phyloP scores from a whole-genome alignment of 768 basidiomycete species.

The Mycena rebaudengoi region DNA sequence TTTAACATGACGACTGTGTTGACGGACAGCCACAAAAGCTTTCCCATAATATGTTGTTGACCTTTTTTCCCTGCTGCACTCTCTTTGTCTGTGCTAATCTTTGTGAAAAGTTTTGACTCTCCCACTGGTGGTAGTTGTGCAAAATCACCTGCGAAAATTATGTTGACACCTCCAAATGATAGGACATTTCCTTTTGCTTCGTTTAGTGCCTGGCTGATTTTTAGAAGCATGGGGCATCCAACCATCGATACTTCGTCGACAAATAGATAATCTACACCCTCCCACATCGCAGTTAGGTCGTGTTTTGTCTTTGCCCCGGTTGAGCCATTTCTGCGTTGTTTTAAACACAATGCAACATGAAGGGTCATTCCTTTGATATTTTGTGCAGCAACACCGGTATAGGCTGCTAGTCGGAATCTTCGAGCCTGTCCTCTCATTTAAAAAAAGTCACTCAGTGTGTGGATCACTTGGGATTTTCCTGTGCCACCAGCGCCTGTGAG shows the following conservation, averaged over 20 bases:
- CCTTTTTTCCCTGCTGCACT: slow-evolving; percentile 1
- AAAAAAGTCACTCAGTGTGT: slow-evolving; percentile 45
- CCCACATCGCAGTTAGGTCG: slow-evolving; percentile 37
- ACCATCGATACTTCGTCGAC: slow-evolving; percentile 53
- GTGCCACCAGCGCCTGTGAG: slow-evolving; percentile 51
- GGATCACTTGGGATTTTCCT: slow-evolving; percentile 51
- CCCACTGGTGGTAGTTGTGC: slow-evolving; percentile 49
- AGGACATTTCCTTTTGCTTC: slow-evolving; percentile 38
- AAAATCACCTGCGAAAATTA: slow-evolving; percentile 44
- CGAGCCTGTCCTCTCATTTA: slow-evolving; percentile 19
- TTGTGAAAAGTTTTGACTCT: slow-evolving; percentile 28
- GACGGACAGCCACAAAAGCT: slow-evolving; percentile 28
- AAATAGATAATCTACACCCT: slow-evolving; percentile 36
- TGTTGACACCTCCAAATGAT: slow-evolving; percentile 48
- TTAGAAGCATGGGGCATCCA: slow-evolving; percentile 38
- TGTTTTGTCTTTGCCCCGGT: slow-evolving; percentile 8
- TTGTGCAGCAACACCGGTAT: slow-evolving; percentile 49
- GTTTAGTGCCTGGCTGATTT: slow-evolving; percentile 43
- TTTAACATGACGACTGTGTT: slow-evolving; percentile 37
- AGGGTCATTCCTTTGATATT: slow-evolving; percentile 51
- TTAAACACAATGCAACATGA: slow-evolving; percentile 40
- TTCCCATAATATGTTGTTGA: slow-evolving; percentile 35
- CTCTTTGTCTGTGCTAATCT: slow-evolving; percentile 8
- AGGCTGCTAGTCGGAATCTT: slow-evolving; percentile 40
- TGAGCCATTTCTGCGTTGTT: slow-evolving; percentile 8